Percentiles rank a stretch among this genome's conserved stretches.
These are phyloP conservation scores for Pelargonium fulgidum DNA, from an alignment of 441 rosid species.

Conservation along the genomic window DNA sequence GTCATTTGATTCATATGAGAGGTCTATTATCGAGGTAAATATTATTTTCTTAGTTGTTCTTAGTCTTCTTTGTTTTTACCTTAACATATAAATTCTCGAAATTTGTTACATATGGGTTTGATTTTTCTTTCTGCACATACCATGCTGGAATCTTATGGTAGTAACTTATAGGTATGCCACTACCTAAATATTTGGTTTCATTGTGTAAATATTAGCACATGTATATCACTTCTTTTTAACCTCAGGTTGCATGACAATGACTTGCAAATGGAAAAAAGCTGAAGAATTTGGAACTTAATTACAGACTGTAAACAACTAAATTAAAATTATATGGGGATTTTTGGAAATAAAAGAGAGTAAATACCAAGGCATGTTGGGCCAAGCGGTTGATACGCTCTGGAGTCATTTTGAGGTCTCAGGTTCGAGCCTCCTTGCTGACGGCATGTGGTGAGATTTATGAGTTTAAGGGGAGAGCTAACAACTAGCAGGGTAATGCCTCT, in stretches of 20 bases:
- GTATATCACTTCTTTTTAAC: background rate
- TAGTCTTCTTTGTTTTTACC: background rate
- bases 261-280: background rate
- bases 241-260: background rate
- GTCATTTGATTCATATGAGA: constrained; percentile 64
- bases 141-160: too few relatives aligned
- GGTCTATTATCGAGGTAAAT: constrained; percentile 78
- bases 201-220: background rate
- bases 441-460: too few relatives aligned
- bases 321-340: background rate
- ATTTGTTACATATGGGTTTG: background rate
- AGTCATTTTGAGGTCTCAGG: too few relatives aligned
- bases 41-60: constrained; percentile 18
- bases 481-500: too few relatives aligned
- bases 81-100: background rate
- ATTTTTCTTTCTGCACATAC: background rate
- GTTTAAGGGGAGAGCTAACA: too few relatives aligned
- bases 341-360: background rate
- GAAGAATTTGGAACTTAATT: background rate
- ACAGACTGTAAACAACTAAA: background rate
- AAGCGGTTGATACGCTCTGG: too few relatives aligned
- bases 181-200: background rate
- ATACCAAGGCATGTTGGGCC: too few relatives aligned
- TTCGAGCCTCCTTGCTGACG: too few relatives aligned
- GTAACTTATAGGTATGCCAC: too few relatives aligned